Conservation (phyloP, 495 filamentous ascomycete species). For the Podospora tetraspora region DNA sequence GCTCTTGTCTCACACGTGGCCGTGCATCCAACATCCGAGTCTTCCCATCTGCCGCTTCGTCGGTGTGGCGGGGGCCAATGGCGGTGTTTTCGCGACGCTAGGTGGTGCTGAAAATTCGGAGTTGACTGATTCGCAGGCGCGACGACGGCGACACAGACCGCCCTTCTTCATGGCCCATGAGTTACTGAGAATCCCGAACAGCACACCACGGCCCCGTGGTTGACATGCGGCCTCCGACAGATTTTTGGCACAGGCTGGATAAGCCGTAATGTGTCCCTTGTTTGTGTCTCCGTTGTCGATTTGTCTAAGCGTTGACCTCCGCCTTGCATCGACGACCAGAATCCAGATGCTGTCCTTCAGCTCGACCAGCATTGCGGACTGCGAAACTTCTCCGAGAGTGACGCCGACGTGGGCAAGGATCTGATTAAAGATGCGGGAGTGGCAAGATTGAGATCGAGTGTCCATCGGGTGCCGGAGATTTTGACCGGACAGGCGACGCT, state of each 20-base stretch:
- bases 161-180: neutral
- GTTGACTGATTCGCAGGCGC: neutral
- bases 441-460: neutral
- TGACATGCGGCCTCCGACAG: neutral
- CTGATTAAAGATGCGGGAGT: neutral
- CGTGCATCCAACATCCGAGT: neutral
- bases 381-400: neutral
- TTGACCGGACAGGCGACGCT: neutral
- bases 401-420: neutral
- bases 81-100: neutral
- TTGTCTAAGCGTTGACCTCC: neutral
- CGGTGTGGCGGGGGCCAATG: conserved; percentile 10
- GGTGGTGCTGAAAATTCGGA: neutral
- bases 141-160: neutral
- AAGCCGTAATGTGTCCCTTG: too few relatives aligned
- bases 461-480: neutral
- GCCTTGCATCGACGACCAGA: neutral
- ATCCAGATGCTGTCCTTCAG: neutral
- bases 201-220: neutral
- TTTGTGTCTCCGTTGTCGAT: neutral
- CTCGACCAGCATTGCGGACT: neutral
- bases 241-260: neutral
- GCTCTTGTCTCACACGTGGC: conserved; percentile 15
- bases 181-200: neutral
- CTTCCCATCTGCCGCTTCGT: neutral